Evolutionary conservation across 768 basidiomycete species (phyloP).

Genomic region (Porpolomopsis calyptriformis): DNA sequence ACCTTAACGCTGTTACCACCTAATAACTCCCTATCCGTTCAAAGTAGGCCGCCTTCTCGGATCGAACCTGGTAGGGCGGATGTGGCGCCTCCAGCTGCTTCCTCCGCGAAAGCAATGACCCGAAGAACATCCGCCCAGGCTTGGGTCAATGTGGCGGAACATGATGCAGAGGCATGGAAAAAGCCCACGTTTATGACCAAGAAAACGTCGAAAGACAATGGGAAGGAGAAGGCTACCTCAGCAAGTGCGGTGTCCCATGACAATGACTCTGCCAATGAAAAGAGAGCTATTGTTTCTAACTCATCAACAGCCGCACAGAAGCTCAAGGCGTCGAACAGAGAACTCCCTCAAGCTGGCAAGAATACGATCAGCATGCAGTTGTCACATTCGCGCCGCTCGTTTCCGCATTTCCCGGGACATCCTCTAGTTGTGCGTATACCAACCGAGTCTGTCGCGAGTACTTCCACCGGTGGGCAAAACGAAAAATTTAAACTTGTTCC

Average conservation of each 20-base stretch:
- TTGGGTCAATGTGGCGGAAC: neutral
- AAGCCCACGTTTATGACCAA: neutral
- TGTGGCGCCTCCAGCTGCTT: neutral
- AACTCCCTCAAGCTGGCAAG: neutral
- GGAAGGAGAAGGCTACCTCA: slow-evolving; percentile 1
- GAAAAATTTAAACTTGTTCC: no score
- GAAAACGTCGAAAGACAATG: neutral
- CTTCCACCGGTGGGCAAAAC: neutral
- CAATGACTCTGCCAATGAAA: neutral
- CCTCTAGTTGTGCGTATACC: neutral
- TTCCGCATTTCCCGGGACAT: neutral
- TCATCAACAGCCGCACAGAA: no score
- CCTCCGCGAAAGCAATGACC: neutral
- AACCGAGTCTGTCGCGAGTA: neutral
- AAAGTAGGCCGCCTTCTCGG: no score
- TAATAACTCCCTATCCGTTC: no score
- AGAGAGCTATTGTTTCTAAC: no score
- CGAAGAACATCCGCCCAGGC: neutral
- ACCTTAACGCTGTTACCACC: no score
- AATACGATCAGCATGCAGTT: neutral
- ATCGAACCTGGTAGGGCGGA: no score
- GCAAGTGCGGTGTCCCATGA: neutral
- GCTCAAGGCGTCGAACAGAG: neutral
- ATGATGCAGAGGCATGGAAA: slow-evolving; percentile 3
- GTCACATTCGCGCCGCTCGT: neutral